These are phyloP conservation scores for Talaromyces pinophilus DNA, from an alignment of 2,329 filamentous ascomycete genomes.

Conservation along the genomic window DNA sequence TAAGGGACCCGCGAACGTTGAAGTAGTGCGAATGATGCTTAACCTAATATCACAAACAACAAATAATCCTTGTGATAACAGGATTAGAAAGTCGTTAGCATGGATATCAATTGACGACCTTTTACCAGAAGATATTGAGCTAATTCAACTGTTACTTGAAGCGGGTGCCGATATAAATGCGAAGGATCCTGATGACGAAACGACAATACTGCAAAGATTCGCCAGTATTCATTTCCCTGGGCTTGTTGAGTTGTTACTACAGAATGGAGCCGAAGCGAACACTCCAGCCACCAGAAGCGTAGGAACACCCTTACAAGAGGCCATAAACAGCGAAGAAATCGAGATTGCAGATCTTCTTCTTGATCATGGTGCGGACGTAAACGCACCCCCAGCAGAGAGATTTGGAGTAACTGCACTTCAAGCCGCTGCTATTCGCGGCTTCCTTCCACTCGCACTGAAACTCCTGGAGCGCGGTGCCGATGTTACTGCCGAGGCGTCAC, in stretches of 20 bases:
- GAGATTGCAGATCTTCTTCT: not conserved
- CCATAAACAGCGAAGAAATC: not conserved
- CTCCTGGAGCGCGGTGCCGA: slow-evolving; percentile 26
- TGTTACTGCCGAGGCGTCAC: slow-evolving; percentile 22
- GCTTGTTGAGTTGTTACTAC: not conserved
- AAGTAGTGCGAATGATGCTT: not conserved
- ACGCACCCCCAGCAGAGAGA: not conserved
- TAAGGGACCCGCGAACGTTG: no score
- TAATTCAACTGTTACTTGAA: not conserved
- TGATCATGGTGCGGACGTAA: not conserved
- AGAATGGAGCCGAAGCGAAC: not conserved
- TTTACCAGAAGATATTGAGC: not conserved
- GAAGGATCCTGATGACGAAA: not conserved
- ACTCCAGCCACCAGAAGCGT: not conserved
- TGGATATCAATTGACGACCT: not conserved
- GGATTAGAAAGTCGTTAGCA: not conserved
- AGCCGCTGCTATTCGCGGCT: not conserved
- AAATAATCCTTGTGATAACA: no score
- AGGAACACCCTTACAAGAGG: not conserved
- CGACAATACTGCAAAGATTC: not conserved
- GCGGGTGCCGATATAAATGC: slow-evolving; percentile 7
- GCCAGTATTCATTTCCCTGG: accelerated
- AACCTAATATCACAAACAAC: not conserved
- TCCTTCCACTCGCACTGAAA: slow-evolving; percentile 16
- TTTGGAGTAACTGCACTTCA: slow-evolving; percentile 11